Evolutionary conservation across 257 asterid genomes (phyloP), one percentile per base, ranked within the genome.

Genomic region (Salvia hispanica): DNA sequence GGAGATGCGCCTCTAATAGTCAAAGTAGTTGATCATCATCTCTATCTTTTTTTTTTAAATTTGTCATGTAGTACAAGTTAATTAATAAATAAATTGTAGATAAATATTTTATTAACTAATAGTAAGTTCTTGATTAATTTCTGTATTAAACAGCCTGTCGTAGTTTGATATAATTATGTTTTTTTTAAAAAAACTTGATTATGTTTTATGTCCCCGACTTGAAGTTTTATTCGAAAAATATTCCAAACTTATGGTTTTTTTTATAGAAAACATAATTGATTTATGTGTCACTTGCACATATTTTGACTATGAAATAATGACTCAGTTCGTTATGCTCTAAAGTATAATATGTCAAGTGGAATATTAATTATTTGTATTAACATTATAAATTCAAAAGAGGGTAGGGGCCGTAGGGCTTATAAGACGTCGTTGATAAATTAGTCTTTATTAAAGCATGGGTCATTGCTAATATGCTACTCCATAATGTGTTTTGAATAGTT

Each of bases 1-100:
- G 87, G 84, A 83, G 90, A 77, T 86, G 76, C 80, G 76, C 68
- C 74, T 36, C 86, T 42, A 72, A 74, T 76, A 72, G 84, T 82
- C 89, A 86, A 80, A 80, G 74, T 43, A 81, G 80, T 81, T 86
- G 13, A 72, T 58, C 80, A 58, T 58, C 79, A 58, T 66, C 42
- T 48, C 65, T 2, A 25, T 25, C 31, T 25, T 25, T 25, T 1
- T 25, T 1, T 25, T 64, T 78, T 55, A 39, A 10, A 34, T 82
- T 83, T 79, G 82, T 81, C 74, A 28, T 79, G 60, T 77, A 74
- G 82, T 61, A 44, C 37, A 21, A 18, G 13, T 16, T 12, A 33
- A n/a, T 9, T 16, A 7, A 5, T 7, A 64, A 48, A 9, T 44
- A 45, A 62, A 46, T 25, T 56, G 45, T 15, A 34, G 9, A 64